These are phyloP conservation scores for Metschnikowia orientalis DNA, from an alignment of 805 yeast species.

Conservation along the genomic window DNA sequence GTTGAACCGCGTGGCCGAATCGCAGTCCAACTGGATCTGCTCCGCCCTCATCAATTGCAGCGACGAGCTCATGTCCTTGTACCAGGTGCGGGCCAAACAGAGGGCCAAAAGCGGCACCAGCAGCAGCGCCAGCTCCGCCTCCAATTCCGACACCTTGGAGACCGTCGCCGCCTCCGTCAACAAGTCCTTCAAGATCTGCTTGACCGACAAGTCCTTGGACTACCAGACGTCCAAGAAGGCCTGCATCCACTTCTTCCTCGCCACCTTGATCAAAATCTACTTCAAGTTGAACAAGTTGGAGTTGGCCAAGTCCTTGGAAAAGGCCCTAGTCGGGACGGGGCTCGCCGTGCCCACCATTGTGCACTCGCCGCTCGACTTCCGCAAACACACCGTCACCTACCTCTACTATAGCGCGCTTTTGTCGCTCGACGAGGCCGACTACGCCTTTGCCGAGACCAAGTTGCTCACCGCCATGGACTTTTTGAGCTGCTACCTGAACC, in stretches of 20 bases:
- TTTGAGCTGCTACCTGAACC: constrained; percentile 22
- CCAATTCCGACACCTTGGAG: constrained; percentile 30
- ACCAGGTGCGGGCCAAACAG: constrained; percentile 31
- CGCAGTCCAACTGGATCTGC: constrained; percentile 51
- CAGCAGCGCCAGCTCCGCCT: constrained; percentile 16
- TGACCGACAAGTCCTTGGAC: constrained; percentile 71
- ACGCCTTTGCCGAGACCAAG: constrained; percentile 45
- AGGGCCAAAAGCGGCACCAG: constrained; percentile 17
- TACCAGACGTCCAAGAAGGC: constrained; percentile 45
- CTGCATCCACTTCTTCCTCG: constrained; percentile 68
- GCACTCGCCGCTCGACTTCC: constrained; percentile 35
- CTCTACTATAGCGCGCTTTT: constrained; percentile 67
- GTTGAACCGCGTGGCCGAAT: constrained; percentile 51
- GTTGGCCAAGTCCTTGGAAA: constrained; percentile 68
- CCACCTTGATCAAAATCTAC: constrained; percentile 65
- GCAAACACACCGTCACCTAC: constrained; percentile 44
- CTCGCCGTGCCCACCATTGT: constrained; percentile 45
- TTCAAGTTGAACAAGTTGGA: constrained; percentile 63
- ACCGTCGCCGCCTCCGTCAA: constrained; percentile 63
- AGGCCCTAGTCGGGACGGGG: constrained; percentile 56
- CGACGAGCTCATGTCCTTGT: constrained; percentile 38
- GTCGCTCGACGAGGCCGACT: constrained; percentile 61
- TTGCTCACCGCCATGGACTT: constrained; percentile 47
- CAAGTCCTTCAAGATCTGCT: constrained; percentile 67
- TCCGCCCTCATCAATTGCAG: constrained; percentile 38